Conservation (phyloP, 345 rosid species). For the Jatropha curcas region DNA sequence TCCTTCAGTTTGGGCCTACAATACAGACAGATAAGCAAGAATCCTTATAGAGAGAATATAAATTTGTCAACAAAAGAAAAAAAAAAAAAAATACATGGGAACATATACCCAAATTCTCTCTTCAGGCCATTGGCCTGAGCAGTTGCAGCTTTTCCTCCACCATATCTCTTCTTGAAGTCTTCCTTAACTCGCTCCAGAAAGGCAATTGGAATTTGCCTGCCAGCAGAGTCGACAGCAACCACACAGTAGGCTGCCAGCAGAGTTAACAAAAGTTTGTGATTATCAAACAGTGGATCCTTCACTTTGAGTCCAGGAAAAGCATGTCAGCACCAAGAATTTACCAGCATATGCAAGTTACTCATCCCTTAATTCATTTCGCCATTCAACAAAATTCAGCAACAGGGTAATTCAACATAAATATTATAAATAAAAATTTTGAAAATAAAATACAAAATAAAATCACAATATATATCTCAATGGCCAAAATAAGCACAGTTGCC, state of each 20-base stretch:
- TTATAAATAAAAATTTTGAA: too few relatives aligned
- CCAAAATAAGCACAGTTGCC: background rate
- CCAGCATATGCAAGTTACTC: background rate
- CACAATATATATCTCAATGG: background rate
- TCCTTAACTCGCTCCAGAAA: constrained; percentile 87
- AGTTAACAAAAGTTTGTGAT: background rate
- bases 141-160: constrained; percentile 87
- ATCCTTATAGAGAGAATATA: background rate
- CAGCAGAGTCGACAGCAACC: constrained; percentile 89
- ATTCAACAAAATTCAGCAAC: background rate
- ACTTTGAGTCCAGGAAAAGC: too few relatives aligned
- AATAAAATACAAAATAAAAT: too few relatives aligned
- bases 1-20: constrained; percentile 84
- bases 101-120: constrained; percentile 69
- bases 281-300: background rate
- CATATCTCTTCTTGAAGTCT: constrained; percentile 82
- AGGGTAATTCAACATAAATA: too few relatives aligned
- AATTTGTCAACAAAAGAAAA: background rate
- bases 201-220: constrained; percentile 88
- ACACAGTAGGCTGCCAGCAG: constrained; percentile 75
- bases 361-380: background rate
- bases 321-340: background rate
- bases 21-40: background rate
- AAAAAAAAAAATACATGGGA: background rate
- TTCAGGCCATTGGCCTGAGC: constrained; percentile 74